Base-by-base conservation (phyloP, 306 rosid genomes). In the Lathyrus tuberosus region DNA sequence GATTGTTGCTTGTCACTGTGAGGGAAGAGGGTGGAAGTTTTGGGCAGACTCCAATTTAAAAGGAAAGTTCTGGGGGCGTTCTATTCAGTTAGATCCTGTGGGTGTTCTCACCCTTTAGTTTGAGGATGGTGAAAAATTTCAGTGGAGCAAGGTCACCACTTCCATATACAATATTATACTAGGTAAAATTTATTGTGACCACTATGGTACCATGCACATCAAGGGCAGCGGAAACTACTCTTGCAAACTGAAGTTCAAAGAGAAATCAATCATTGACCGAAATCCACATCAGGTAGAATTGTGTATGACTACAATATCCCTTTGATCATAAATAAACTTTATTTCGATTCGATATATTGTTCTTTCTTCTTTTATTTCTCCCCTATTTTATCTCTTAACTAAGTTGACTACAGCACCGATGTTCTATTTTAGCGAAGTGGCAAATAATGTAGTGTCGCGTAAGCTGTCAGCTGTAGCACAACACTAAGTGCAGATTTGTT, bases 161-260 rank as follows among this genome's bases (percentile, higher is more conserved):
- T n/a, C n/a, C n/a, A n/a, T n/a, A n/a, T n/a, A n/a, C n/a, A n/a
- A n/a, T n/a, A n/a, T n/a, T n/a, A n/a, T n/a, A n/a, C n/a, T n/a
- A n/a, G n/a, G n/a, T n/a, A n/a, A n/a, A n/a, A n/a, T n/a, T n/a
- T n/a, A n/a, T n/a, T n/a, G n/a, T n/a, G n/a, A n/a, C n/a, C n/a
- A n/a, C n/a, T n/a, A n/a, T n/a, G n/a, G n/a, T n/a, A n/a, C n/a
- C n/a, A n/a, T n/a, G n/a, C n/a, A n/a, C n/a, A n/a, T n/a, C n/a
- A n/a, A n/a, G n/a, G n/a, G n/a, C n/a, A n/a, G n/a, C n/a, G n/a
- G 95, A 62, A 88, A 86, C 62, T 90, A 94, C 82, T 94, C 97
- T 56, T 94, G 98, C 90, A 94, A 88, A 84, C 87, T 94, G 48
- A 94, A 94, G 90, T 94, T 94, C 87, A 94, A 94, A 81, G 98